phyloP scores from a whole-genome alignment of 2,329 filamentous ascomycete species.

The Fusarium multiceps region DNA sequence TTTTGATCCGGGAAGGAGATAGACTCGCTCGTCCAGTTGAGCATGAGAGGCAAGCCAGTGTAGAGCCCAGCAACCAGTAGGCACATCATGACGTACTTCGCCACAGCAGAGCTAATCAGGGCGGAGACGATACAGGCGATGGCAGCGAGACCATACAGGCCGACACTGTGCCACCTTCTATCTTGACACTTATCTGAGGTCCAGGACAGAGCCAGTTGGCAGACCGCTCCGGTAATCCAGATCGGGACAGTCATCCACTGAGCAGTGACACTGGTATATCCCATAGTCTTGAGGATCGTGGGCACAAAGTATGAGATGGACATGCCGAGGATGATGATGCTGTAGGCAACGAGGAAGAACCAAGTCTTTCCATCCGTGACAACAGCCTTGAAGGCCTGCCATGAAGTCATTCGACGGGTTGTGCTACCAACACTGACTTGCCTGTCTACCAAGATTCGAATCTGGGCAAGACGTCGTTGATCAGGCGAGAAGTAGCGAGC shows the following conservation, averaged over 20 bases:
- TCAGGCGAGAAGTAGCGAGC: conserved; percentile 7
- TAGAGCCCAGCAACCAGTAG: background rate
- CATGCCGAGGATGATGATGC: conserved; percentile 59
- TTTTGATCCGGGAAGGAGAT: conserved; percentile 12
- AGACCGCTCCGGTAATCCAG: background rate
- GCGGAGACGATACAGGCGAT: conserved; percentile 8
- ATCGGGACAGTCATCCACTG: conserved; percentile 31
- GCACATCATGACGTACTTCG: conserved; percentile 31
- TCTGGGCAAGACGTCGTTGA: conserved; percentile 11
- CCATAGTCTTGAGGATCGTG: conserved; percentile 60
- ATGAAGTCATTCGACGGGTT: background rate
- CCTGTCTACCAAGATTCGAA: conserved; percentile 20
- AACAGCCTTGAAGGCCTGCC: conserved; percentile 21
- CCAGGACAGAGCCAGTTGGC: conserved; percentile 9
- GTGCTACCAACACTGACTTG: background rate
- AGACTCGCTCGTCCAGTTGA: conserved; percentile 21
- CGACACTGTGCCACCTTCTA: background rate
- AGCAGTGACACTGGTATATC: conserved; percentile 57
- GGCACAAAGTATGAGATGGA: conserved; percentile 65
- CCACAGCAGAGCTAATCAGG: background rate
- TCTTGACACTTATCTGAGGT: conserved; percentile 17
- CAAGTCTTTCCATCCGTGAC: conserved; percentile 50
- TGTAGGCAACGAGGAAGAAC: conserved; percentile 55
- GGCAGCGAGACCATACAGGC: background rate
- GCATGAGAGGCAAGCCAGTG: conserved; percentile 11